Evolutionary conservation across 176 grass and related monocot species (phyloP).

Genomic region (Calamus simplicifolius): DNA sequence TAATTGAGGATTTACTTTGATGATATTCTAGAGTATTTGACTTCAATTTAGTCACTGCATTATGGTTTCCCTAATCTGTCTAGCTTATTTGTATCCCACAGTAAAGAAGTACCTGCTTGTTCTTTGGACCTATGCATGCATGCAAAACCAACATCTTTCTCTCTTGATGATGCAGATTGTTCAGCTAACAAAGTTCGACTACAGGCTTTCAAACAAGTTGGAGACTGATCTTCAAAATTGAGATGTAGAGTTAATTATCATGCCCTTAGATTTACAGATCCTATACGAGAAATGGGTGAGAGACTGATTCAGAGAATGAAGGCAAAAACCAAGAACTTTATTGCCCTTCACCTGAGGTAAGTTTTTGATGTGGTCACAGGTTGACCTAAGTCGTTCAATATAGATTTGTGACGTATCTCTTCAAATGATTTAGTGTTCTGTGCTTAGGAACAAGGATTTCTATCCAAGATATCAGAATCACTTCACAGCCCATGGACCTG

Average conservation of each 20-base stretch:
- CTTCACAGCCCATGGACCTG: too few species aligned
- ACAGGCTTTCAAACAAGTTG: constrained; percentile 67
- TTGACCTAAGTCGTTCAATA: too few species aligned
- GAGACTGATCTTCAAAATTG: constrained; percentile 72
- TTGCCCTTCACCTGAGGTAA: constrained; percentile 87
- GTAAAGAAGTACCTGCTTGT: not conserved
- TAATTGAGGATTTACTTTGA: too few species aligned
- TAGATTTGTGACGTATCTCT: too few species aligned
- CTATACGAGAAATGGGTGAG: constrained; percentile 66
- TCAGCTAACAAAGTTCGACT: constrained; percentile 79
- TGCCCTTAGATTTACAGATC: constrained; percentile 71
- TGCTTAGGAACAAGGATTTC: too few species aligned
- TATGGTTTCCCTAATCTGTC: too few species aligned
- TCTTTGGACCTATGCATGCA: not conserved
- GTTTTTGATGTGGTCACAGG: not conserved
- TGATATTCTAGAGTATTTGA: too few species aligned
- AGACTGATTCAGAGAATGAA: constrained; percentile 60
- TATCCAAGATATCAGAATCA: too few species aligned
- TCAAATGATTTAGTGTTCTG: too few species aligned
- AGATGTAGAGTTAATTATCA: constrained; percentile 95
- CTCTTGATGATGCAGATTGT: constrained; percentile 48
- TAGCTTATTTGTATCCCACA: too few species aligned
- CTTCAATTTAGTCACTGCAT: too few species aligned
- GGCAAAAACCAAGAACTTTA: constrained; percentile 46
- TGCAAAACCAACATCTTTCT: not conserved